Base-by-base conservation (phyloP, 2,329 filamentous ascomycete species). In the Aspergillus neoniger region DNA sequence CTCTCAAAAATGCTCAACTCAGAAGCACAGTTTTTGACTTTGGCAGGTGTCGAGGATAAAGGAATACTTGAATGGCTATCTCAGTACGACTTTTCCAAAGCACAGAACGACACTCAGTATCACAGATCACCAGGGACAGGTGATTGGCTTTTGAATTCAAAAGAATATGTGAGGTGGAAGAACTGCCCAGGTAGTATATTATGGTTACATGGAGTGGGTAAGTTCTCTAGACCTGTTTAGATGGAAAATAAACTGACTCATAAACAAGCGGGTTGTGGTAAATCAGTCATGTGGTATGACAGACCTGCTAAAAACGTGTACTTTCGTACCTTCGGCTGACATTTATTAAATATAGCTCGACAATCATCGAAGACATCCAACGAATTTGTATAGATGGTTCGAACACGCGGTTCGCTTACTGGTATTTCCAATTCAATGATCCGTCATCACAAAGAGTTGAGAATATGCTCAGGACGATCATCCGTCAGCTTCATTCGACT, bases 251-350 rank as follows among this genome's bases (percentile, higher is more conserved):
- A 2, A 36, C n/a, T 51, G 17, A 51, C 49, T 21, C 1, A 2
- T 21, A 2, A 1, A 19, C 28, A 39, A 50, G 25, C 39, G 39
- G 49, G 57, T 8, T 59, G 57, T 38, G 57, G 57, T 14, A 59
- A 59, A 36, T 54, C 57, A 14, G 57, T 59, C 5, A 36, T 58
- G 1, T 52, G 44, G 44, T 53, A 53, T 12, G 17, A 10, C 41
- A 23, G 2, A 9, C 3, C 19, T 1, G 6, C 9, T 3, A 5
- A 10, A 6, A 0, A 14, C 5, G 6, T n/a, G 6, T 25, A 25
- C 25, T 19, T 3, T 23, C 9, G n/a, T n/a, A 19, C 17, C n/a
- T 36, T 14, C 12, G 15, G 30, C 28, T 39, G 30, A 41, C 21
- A 7, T 15, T 17, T 28, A 15, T 14, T 5, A 14, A 1, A 36